Percentiles rank a stretch among this genome's conserved stretches.
Conservation (phyloP, 306 rosid species). For the Cicer bijugum region DNA sequence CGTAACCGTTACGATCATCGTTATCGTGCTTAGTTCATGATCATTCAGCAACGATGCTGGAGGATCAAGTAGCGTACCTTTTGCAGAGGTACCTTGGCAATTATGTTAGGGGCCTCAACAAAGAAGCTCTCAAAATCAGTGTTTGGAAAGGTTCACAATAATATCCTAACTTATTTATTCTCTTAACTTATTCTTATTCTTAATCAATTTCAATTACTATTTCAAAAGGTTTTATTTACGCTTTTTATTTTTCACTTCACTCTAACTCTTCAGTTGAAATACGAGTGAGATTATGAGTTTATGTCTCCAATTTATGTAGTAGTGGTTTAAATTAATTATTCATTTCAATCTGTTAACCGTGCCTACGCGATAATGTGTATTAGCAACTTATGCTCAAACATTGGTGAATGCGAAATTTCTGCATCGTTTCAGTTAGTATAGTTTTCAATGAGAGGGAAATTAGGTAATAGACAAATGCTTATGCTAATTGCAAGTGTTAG, state of each 20-base stretch:
- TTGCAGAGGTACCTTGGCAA: slow-evolving; percentile 97
- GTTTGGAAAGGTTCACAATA: slow-evolving; percentile 80
- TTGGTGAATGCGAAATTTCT: slow-evolving; percentile 30
- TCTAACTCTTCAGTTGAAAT: slow-evolving; percentile 42
- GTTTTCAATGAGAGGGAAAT: slow-evolving; percentile 26
- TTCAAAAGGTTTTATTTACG: neutral
- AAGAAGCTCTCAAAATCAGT: slow-evolving; percentile 98
- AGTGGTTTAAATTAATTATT: slow-evolving; percentile 18
- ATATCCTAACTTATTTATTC: neutral
- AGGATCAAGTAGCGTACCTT: slow-evolving; percentile 96
- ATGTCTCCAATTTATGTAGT: neutral
- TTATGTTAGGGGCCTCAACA: slow-evolving; percentile 88
- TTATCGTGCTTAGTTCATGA: slow-evolving; percentile 39
- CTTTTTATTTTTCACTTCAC: slow-evolving; percentile 22
- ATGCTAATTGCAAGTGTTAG: neutral
- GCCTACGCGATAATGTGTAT: slow-evolving; percentile 5
- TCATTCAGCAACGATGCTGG: slow-evolving; percentile 71
- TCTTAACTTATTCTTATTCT: slow-evolving; percentile 1
- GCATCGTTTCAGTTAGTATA: neutral
- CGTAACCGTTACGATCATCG: slow-evolving; percentile 40
- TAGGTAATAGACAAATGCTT: neutral
- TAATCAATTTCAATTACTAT: neutral
- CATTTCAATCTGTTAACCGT: slow-evolving; percentile 29
- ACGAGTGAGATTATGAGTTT: slow-evolving; percentile 22
- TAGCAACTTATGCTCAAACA: neutral